phyloP scores from a whole-genome alignment of 768 basidiomycete species.

The Lactifluus subvellereus region DNA sequence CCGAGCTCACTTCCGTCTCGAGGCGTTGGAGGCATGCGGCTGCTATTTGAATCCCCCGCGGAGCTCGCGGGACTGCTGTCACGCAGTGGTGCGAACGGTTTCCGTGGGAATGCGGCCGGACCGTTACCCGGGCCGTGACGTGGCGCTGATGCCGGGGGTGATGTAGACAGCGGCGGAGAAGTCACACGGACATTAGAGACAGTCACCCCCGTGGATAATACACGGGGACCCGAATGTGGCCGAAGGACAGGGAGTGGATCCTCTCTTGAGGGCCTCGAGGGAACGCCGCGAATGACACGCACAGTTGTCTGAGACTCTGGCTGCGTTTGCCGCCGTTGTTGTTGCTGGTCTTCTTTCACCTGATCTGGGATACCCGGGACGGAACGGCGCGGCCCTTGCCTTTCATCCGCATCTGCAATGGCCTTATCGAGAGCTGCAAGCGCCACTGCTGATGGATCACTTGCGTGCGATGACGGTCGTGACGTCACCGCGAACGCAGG shows the following conservation, averaged over 20 bases:
- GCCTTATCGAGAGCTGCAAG: constrained; percentile 5
- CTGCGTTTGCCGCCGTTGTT: background rate
- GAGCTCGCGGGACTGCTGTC: constrained; percentile 78
- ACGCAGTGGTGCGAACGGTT: constrained; percentile 51
- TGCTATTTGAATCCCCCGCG: constrained; percentile 79
- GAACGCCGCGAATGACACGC: constrained; percentile 7
- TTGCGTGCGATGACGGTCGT: constrained; percentile 30
- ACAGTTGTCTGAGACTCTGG: constrained; percentile 11
- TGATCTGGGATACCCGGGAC: background rate
- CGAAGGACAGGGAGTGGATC: constrained; percentile 12
- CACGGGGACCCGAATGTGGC: background rate
- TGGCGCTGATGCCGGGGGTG: constrained; percentile 1
- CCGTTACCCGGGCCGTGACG: background rate
- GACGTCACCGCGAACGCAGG: constrained; percentile 35
- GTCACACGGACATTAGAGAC: constrained; percentile 19
- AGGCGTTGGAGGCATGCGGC: constrained; percentile 69
- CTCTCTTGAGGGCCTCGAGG: background rate
- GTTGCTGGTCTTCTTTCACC: background rate
- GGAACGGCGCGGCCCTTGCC: background rate
- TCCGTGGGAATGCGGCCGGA: constrained; percentile 27
- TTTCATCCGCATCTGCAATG: background rate
- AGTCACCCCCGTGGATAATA: background rate
- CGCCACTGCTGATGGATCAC: constrained; percentile 4
- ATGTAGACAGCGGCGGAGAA: background rate
- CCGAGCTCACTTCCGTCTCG: constrained; percentile 66